Base-by-base conservation (phyloP, 352 stramenopile genomes). In the Pythium biforme region DNA sequence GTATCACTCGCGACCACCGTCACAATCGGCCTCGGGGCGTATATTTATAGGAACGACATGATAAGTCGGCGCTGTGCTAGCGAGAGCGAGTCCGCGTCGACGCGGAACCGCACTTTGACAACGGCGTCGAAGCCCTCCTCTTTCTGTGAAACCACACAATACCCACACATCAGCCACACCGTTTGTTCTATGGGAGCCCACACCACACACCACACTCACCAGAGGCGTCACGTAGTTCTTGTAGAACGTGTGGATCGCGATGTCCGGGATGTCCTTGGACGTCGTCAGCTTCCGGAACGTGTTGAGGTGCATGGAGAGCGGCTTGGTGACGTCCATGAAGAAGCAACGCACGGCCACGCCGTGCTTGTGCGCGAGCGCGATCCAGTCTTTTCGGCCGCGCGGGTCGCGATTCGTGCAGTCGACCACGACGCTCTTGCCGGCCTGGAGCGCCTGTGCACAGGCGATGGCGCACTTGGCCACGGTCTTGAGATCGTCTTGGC, bases 181-280 rank as follows among this genome's bases (percentile, higher is more conserved):
- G n/a, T n/a, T n/a, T n/a, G n/a, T n/a, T n/a, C n/a, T n/a, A n/a
- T n/a, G n/a, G n/a, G n/a, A n/a, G n/a, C n/a, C n/a, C n/a, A n/a
- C n/a, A n/a, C n/a, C n/a, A 10, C 39, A 34, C 6, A 52, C 7
- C 46, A 11, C 4, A 66, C 66, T 43, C 43, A 83, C 75, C 33
- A 75, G 65, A 0, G 86, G 86, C 3, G 59, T 20, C 22, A 86
- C 70, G 37, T 87, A 64, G 60, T 87, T 94, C 63, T 94, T 94
- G 69, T 86, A 96, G 68, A 93, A 96, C 25, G 80, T 80, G 52
- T 96, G 87, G 69, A 96, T 95, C 17, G 88, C 86, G 45, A 96
- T 83, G 33, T 89, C 83, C 0, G 88, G 88, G 34, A 96, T 85
- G 61, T 87, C 89, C 46, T 90, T 88, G 51, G 76, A 61, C 39